A percentile compares a stretch with the other conserved stretches of the same genome.
Evolutionary conservation across 1,284 basidiomycete species (phyloP).

Genomic region (Sporisorium scitamineum): DNA sequence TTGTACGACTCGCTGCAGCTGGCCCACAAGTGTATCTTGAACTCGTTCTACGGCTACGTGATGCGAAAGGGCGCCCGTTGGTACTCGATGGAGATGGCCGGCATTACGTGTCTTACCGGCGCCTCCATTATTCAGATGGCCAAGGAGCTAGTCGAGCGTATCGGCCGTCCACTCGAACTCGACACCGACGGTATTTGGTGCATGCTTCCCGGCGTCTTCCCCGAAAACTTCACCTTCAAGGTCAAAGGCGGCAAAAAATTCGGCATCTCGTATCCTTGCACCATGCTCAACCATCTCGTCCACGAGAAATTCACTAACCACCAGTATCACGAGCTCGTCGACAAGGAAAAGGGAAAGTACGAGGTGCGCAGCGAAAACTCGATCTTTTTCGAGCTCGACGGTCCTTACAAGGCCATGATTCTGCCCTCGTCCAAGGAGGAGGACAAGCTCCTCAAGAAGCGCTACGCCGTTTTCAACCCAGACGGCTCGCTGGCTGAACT

Average conservation of each 20-base stretch:
- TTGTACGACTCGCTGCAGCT: conserved; percentile 99
- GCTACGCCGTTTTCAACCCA: conserved; percentile 99
- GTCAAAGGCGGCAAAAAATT: conserved; percentile 88
- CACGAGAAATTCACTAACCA: conserved; percentile 96
- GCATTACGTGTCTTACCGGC: conserved; percentile 98
- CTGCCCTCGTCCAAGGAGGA: conserved; percentile 99
- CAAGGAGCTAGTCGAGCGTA: conserved; percentile 92
- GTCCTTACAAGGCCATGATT: conserved; percentile 99
- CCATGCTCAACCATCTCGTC: conserved; percentile 99
- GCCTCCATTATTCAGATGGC: conserved; percentile 99
- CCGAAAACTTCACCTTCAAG: conserved; percentile 97
- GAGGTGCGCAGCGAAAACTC: conserved; percentile 93
- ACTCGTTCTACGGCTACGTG: conserved; percentile 99
- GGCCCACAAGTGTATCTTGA: conserved; percentile 99
- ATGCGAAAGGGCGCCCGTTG: conserved; percentile 99
- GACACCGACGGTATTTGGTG: conserved; percentile 99
- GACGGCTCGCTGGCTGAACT: conserved; percentile 96
- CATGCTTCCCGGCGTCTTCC: conserved; percentile 97
- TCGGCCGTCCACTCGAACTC: conserved; percentile 94
- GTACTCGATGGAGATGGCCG: conserved; percentile 99
- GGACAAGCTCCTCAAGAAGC: conserved; percentile 98
- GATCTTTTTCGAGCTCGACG: conserved; percentile 99
- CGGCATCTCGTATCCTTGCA: conserved; percentile 96
- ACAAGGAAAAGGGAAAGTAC: conserved; percentile 86
- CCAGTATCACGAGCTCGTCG: conserved; percentile 91